Conservation (phyloP, 1,139 yeast genomes). For the Nakaseomyces bracarensis region DNA sequence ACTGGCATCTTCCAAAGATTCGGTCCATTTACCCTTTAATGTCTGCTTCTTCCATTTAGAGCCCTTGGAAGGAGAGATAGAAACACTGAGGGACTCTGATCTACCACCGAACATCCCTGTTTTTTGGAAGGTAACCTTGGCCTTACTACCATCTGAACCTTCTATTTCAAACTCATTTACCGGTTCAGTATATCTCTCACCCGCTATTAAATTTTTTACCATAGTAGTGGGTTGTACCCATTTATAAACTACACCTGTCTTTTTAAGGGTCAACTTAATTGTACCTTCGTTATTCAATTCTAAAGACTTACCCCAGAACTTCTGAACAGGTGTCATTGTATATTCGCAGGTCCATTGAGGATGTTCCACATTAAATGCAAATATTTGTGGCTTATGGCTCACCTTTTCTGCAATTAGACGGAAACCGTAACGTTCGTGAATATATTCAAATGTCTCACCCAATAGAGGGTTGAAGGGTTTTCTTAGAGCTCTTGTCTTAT, state of each 20-base stretch:
- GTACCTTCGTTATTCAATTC: constrained; percentile 74
- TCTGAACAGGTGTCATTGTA: constrained; percentile 74
- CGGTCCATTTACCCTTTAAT: constrained; percentile 30
- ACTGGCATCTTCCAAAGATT: constrained; percentile 20
- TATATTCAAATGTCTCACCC: constrained; percentile 82
- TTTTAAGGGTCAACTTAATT: constrained; percentile 46
- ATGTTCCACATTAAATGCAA: constrained; percentile 73
- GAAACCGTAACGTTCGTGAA: constrained; percentile 66
- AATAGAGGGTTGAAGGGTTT: constrained; percentile 89
- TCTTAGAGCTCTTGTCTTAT: constrained; percentile 65
- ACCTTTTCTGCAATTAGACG: constrained; percentile 73
- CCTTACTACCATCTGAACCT: constrained; percentile 59
- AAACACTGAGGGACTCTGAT: constrained; percentile 65
- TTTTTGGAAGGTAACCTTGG: constrained; percentile 65
- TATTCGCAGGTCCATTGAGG: constrained; percentile 67
- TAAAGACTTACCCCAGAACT: constrained; percentile 91
- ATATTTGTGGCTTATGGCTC: constrained; percentile 70
- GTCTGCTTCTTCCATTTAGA: constrained; percentile 15
- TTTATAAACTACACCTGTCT: constrained; percentile 61
- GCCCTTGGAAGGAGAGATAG: constrained; percentile 36
- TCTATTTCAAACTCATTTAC: constrained; percentile 57
- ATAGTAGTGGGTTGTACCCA: constrained; percentile 81
- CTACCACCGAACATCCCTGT: constrained; percentile 77
- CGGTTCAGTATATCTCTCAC: constrained; percentile 94
- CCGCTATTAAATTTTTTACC: constrained; percentile 82